Percentiles rank a stretch among this genome's conserved stretches.
Conservation (phyloP, 116 monocot genomes). For the Trichopus zeylanicus region DNA sequence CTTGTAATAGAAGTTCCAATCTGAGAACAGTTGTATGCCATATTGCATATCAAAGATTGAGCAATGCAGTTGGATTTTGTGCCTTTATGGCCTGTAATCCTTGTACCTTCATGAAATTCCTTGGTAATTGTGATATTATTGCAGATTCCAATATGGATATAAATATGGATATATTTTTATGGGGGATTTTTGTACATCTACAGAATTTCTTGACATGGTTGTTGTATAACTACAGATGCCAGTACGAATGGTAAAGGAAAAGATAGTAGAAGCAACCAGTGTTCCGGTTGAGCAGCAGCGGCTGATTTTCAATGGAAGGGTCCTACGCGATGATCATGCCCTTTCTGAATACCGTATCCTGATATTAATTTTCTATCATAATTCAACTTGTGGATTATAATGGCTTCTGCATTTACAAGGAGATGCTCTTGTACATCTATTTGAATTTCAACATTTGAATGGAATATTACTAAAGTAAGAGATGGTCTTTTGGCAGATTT, state of each 20-base stretch:
- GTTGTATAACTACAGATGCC: slow-evolving; percentile 30
- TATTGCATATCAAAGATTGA: not conserved
- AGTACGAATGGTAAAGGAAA: slow-evolving; percentile 51
- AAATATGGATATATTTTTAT: no score
- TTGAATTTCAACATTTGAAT: no score
- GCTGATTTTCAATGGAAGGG: slow-evolving; percentile 81
- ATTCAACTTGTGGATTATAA: not conserved
- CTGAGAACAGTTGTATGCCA: not conserved
- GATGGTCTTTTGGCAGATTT: no score
- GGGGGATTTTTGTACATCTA: no score
- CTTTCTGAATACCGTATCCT: slow-evolving; percentile 93
- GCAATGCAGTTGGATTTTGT: not conserved
- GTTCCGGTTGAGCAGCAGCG: slow-evolving; percentile 70
- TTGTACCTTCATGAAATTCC: not conserved
- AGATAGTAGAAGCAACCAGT: slow-evolving; percentile 49
- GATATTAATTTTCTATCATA: slow-evolving; percentile 1
- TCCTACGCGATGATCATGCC: slow-evolving; percentile 71
- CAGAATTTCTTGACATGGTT: not conserved
- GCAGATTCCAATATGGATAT: no score
- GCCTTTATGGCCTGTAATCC: not conserved
- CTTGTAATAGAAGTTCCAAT: not conserved
- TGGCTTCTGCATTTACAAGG: not conserved
- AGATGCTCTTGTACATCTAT: no score
- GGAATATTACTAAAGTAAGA: no score
- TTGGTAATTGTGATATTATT: not conserved